Percentiles rank a stretch among this genome's conserved stretches.
Conservation (phyloP, 2,329 filamentous ascomycete species). For the Esteya vermicola region DNA sequence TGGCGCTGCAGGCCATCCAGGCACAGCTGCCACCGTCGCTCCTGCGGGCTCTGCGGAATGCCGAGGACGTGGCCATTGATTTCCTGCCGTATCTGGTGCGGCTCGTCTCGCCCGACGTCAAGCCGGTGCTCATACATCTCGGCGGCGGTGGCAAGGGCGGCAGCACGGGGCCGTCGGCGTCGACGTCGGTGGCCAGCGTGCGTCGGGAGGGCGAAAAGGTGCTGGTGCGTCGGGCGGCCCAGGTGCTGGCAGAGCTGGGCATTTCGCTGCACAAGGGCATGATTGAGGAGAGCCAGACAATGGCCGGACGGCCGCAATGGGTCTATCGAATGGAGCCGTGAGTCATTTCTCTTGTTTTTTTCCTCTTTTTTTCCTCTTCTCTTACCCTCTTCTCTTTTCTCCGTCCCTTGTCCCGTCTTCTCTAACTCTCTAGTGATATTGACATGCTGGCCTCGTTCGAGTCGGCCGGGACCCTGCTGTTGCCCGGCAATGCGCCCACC, state of each 20-base stretch:
- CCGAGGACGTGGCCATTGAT: slow-evolving; percentile 64
- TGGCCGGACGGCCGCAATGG: slow-evolving; percentile 47
- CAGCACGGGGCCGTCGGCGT: slow-evolving; percentile 41
- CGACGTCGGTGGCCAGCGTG: slow-evolving; percentile 55
- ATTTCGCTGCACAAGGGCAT: slow-evolving; percentile 68
- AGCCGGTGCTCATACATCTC: slow-evolving; percentile 65
- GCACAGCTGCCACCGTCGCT: slow-evolving; percentile 57
- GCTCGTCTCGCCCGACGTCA: slow-evolving; percentile 78
- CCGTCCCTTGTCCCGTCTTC: no score
- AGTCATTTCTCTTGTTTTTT: slow-evolving; percentile 23
- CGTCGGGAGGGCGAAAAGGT: slow-evolving; percentile 71
- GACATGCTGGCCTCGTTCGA: slow-evolving; percentile 66
- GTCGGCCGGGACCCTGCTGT: slow-evolving; percentile 41
- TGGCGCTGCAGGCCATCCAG: slow-evolving; percentile 61
- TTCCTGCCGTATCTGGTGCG: slow-evolving; percentile 73
- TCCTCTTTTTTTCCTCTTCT: no score
- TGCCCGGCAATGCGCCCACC: slow-evolving; percentile 52
- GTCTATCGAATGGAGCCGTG: slow-evolving; percentile 93
- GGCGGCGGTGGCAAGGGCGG: slow-evolving; percentile 50
- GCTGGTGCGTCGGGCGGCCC: slow-evolving; percentile 67
- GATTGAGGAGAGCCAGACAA: slow-evolving; percentile 42
- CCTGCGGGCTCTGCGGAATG: slow-evolving; percentile 63
- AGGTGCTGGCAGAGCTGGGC: slow-evolving; percentile 70
- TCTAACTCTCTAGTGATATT: slow-evolving; percentile 37
- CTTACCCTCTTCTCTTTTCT: no score